Evolutionary conservation across 176 grass and related monocot species (phyloP).

Genomic region (Oryza punctata): DNA sequence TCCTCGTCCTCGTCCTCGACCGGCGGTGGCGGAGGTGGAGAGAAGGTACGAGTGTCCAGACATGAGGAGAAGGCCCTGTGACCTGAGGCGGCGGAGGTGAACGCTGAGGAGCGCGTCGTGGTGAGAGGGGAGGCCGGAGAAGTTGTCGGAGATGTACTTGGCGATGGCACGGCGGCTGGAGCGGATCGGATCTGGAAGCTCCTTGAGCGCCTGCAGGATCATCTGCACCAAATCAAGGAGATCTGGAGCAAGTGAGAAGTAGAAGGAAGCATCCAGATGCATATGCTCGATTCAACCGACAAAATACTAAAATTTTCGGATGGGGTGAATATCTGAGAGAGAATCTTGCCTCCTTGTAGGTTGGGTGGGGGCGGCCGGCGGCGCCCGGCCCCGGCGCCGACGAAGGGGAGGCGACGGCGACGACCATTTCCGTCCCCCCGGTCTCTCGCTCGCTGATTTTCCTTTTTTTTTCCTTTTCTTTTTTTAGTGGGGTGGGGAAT

Average conservation of each 20-base stretch:
- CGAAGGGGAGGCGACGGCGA: constrained; percentile 39
- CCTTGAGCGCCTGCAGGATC: constrained; percentile 47
- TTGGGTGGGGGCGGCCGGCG: constrained; percentile 29
- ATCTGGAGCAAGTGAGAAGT: background rate
- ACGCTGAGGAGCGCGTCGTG: constrained; percentile 46
- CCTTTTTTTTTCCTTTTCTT: too few species aligned
- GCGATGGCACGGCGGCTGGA: constrained; percentile 45
- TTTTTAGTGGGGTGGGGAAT: too few species aligned
- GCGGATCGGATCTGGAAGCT: constrained; percentile 31
- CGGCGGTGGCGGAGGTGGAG: background rate
- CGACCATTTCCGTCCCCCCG: constrained; percentile 8
- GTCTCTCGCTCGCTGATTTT: background rate
- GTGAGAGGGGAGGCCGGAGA: constrained; percentile 40
- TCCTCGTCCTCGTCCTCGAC: constrained; percentile 10
- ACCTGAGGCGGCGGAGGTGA: constrained; percentile 53
- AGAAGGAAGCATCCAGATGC: background rate
- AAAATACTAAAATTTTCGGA: background rate
- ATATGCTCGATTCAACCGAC: background rate
- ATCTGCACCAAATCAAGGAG: constrained; percentile 39
- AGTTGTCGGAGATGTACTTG: constrained; percentile 44
- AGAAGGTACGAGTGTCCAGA: constrained; percentile 39
- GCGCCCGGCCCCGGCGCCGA: constrained; percentile 21
- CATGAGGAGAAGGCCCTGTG: constrained; percentile 40
- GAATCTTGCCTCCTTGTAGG: constrained; percentile 46
- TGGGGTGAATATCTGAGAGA: background rate